Evolutionary conservation across 495 filamentous ascomycete genomes (phyloP), one percentile per base, ranked within the genome.

Genomic region (Elasticomyces elasticus): DNA sequence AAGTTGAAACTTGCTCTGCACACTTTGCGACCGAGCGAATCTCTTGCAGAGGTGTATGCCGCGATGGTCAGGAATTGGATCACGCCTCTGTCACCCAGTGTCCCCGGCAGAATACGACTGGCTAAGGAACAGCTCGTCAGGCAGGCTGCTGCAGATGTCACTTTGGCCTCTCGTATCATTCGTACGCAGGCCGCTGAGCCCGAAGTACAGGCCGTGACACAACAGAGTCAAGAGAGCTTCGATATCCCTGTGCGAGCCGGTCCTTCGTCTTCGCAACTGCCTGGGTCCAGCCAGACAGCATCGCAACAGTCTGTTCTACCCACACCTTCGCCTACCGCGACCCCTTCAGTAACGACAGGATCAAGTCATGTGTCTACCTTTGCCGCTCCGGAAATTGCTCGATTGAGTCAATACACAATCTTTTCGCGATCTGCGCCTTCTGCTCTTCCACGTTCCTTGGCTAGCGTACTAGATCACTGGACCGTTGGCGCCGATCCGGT

Each of bases 401-500:
- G 58, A 17, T 42, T 63, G 26, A 57, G 51, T 27, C 35, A 27
- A 20, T 63, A 63, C 44, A 58, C 58, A 11, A 41, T 54, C 2
- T 57, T 61, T 33, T 30, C 49, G 26, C 25, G 17, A 24, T 27
- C 53, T 11, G 19, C 52, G 17, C 51, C 58, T 12, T 12, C 44
- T 7, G 11, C 43, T 44, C 50, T 62, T 19, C 54, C 53, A 6
- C 54, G 49, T 24, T 25, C 37, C 5, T 38, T 61, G 13, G 40
- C 43, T 28, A 23, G 33, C 17, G 51, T 61, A 35, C 58, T 61
- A 9, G 6, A 48, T 3, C 61, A 63, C 35, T 63, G 61, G 61
- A 26, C 9, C 0, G 25, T 42, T 19, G 61, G 61, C 43, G 19
- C 58, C 15, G 50, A 63, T 35, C 61, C 58, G 17, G n/a, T 28